phyloP scores from a whole-genome alignment of 495 filamentous ascomycete species.

The Diplogelasinospora grovesii region DNA sequence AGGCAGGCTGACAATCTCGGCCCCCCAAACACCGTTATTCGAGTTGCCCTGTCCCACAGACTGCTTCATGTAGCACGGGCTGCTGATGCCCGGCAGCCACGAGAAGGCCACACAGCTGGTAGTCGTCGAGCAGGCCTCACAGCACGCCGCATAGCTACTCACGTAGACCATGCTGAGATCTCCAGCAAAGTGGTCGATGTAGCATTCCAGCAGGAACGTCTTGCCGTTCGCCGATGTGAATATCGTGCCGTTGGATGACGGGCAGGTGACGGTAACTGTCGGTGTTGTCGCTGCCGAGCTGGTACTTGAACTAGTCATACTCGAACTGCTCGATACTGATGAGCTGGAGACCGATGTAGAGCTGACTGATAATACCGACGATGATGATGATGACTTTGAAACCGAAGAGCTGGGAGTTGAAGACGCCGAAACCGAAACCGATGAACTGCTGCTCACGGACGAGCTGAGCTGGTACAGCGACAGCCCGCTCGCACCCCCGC shows the following conservation, averaged over 20 bases:
- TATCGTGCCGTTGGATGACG: not conserved
- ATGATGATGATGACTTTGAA: not conserved
- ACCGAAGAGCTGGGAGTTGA: too few species aligned
- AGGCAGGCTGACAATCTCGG: conserved; percentile 2
- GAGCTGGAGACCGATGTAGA: too few species aligned
- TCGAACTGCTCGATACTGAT: too few species aligned
- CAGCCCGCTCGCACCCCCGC: conserved; percentile 22
- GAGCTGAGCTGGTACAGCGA: conserved; percentile 24
- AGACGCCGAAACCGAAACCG: too few species aligned
- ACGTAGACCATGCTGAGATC: conserved; percentile 3
- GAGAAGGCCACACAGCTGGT: conserved; percentile 7
- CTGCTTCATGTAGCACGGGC: conserved; percentile 12
- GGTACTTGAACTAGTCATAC: too few species aligned
- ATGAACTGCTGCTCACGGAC: too few species aligned
- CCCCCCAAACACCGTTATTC: conserved; percentile 10
- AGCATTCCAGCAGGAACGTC: conserved; percentile 12
- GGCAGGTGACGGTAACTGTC: conserved; percentile 6
- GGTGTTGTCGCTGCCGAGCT: conserved; percentile 2
- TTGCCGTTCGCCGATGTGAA: conserved; percentile 6
- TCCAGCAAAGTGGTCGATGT: conserved; percentile 7
- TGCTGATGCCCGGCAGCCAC: conserved; percentile 5
- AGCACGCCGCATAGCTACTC: conserved; percentile 6
- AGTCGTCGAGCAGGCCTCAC: conserved; percentile 8
- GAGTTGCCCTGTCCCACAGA: conserved; percentile 4
- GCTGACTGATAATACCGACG: too few species aligned